Evolutionary conservation across 1,284 basidiomycete genomes (phyloP).

Genomic region (Fistulina hepatica): DNA sequence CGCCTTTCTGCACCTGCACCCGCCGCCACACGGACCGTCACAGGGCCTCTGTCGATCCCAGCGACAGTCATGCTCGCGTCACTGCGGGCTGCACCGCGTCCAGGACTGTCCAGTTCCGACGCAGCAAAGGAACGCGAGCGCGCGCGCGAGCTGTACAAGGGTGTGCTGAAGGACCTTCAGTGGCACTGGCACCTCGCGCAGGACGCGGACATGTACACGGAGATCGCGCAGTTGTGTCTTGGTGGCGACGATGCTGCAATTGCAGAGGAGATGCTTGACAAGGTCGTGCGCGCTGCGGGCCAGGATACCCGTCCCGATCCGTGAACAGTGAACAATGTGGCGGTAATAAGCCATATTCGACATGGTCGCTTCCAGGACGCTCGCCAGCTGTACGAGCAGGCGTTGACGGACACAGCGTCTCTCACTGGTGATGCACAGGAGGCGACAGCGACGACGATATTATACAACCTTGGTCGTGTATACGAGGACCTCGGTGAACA

Average conservation of each 20-base stretch:
- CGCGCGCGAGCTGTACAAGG: slow-evolving; percentile 76
- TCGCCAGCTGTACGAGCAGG: slow-evolving; percentile 52
- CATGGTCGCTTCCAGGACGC: slow-evolving; percentile 53
- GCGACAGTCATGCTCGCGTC: slow-evolving; percentile 89
- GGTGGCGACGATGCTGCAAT: slow-evolving; percentile 65
- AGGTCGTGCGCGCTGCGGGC: slow-evolving; percentile 64
- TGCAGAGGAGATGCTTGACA: slow-evolving; percentile 63
- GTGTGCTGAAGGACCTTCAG: too few species aligned
- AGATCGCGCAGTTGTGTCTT: slow-evolving; percentile 83
- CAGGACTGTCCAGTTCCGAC: slow-evolving; percentile 68
- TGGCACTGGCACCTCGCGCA: slow-evolving; percentile 19
- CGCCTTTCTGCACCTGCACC: slow-evolving; percentile 29
- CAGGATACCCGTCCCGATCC: too few species aligned
- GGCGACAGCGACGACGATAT: slow-evolving; percentile 65
- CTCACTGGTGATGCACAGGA: slow-evolving; percentile 47
- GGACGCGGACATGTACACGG: slow-evolving; percentile 77
- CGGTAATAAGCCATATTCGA: slow-evolving; percentile 63
- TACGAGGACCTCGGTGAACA: slow-evolving; percentile 76
- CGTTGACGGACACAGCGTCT: slow-evolving; percentile 38
- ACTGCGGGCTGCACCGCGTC: slow-evolving; percentile 68
- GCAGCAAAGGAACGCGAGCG: slow-evolving; percentile 57
- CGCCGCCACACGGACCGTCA: slow-evolving; percentile 67
- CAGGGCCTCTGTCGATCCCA: too few species aligned
- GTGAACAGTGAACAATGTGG: slow-evolving; percentile 76
- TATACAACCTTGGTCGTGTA: slow-evolving; percentile 83